Evolutionary conservation across 192 early-diverging fungal genomes (phyloP).

Genomic region (Anaeromyces robustus): DNA sequence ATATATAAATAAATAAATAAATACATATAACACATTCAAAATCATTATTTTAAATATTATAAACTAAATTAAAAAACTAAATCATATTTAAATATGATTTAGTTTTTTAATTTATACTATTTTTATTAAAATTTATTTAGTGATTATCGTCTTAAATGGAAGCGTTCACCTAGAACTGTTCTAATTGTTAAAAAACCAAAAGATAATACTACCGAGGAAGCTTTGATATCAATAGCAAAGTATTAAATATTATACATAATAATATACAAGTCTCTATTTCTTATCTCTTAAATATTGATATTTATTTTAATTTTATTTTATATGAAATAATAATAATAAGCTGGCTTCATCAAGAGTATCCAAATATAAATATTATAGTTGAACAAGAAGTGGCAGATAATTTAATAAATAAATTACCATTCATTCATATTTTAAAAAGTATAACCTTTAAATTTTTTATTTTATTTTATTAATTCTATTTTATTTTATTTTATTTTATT

Average conservation of each 20-base stretch:
- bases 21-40: too few relatives aligned
- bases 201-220: constrained; percentile 41
- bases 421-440: constrained; percentile 32
- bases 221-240: constrained; percentile 48
- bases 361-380: constrained; percentile 35
- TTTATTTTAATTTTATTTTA: background rate
- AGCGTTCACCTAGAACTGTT: constrained; percentile 45
- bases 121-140: background rate
- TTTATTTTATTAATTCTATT: background rate
- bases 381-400: constrained; percentile 45
- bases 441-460: too few relatives aligned
- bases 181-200: constrained; percentile 70
- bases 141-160: constrained; percentile 25
- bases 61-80: too few relatives aligned
- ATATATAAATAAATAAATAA: too few relatives aligned
- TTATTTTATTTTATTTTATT: background rate
- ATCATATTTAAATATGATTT: too few relatives aligned
- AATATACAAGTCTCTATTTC: too few relatives aligned
- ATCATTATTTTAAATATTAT: too few relatives aligned
- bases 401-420: constrained; percentile 28
- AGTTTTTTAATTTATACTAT: too few relatives aligned
- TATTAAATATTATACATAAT: constrained; percentile 4
- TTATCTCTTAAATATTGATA: background rate
- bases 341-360: constrained; percentile 52
- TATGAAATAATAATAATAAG: constrained; percentile 1